phyloP scores from a whole-genome alignment of 768 basidiomycete genomes.

The Boletus rubropictus region DNA sequence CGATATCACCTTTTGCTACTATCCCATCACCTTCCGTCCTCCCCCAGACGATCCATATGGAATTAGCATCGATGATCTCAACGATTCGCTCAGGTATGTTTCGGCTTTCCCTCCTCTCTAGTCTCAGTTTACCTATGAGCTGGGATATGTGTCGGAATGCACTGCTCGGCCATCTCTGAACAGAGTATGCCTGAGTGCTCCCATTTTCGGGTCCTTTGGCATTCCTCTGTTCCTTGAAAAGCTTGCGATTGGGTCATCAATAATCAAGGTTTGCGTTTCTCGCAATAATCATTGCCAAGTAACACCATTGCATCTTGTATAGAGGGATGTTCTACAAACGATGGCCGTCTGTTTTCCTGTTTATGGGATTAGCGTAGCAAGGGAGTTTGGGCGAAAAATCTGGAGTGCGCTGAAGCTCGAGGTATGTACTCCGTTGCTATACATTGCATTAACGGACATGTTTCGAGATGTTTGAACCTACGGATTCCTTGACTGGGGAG shows the following conservation, averaged over 20 bases:
- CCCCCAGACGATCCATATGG: conserved; percentile 92
- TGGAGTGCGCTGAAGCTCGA: conserved; percentile 92
- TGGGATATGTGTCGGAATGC: not conserved
- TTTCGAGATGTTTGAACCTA: conserved; percentile 85
- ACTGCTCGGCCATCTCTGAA: not conserved
- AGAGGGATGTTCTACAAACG: conserved; percentile 85
- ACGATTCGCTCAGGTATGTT: conserved; percentile 57
- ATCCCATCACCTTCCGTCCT: conserved; percentile 94
- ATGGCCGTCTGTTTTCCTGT: conserved; percentile 75
- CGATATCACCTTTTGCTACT: conserved; percentile 96
- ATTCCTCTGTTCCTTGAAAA: conserved; percentile 91
- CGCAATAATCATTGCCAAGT: not conserved
- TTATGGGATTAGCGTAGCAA: conserved; percentile 64
- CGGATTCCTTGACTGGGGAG: conserved; percentile 67
- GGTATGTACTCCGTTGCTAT: conserved; percentile 35
- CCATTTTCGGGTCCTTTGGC: conserved; percentile 76
- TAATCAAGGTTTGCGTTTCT: conserved; percentile 59
- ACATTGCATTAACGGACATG: not conserved
- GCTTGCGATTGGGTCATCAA: conserved; percentile 71
- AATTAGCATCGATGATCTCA: conserved; percentile 84
- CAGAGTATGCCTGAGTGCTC: conserved; percentile 70
- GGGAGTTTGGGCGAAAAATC: conserved; percentile 64
- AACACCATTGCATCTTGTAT: conserved; percentile 6
- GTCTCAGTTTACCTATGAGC: not conserved
- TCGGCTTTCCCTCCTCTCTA: not conserved